These are phyloP conservation scores for Psilocybe sp. DNA, from an alignment of 768 basidiomycete species.

Conservation along the genomic window DNA sequence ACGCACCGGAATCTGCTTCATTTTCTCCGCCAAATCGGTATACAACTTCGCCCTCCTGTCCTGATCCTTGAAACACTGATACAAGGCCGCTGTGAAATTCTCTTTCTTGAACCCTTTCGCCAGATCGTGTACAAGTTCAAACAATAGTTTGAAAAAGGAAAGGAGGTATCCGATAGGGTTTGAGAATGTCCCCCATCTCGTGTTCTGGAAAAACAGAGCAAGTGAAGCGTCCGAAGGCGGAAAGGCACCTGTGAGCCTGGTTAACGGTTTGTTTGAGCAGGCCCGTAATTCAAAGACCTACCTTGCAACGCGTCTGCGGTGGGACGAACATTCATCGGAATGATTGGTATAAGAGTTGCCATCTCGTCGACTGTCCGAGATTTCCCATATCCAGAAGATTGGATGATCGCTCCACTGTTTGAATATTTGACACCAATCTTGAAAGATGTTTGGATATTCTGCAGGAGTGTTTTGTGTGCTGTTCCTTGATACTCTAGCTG, in stretches of 20 bases:
- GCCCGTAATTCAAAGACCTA: background rate
- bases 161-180: too few relatives aligned
- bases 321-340: slow-evolving; percentile 22
- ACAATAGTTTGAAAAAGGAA: background rate
- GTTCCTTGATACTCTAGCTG: slow-evolving; percentile 1
- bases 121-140: background rate
- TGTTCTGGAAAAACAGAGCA: background rate
- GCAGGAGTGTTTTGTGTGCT: slow-evolving; percentile 4
- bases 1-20: background rate
- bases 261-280: background rate
- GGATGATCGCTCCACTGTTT: slow-evolving; percentile 10
- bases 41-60: background rate
- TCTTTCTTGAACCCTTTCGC: background rate
- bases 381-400: slow-evolving; percentile 18
- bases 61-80: background rate
- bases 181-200: too few relatives aligned
- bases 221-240: background rate
- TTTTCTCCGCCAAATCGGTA: background rate
- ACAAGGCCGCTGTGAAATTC: background rate
- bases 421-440: too few relatives aligned
- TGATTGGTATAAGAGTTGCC: slow-evolving; percentile 16
- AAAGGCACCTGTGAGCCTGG: background rate
- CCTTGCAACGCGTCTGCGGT: background rate
- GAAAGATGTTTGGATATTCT: background rate
- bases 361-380: slow-evolving; percentile 23